phyloP scores from a whole-genome alignment of 108 stramenopile species.

The Cyclotella sp. region DNA sequence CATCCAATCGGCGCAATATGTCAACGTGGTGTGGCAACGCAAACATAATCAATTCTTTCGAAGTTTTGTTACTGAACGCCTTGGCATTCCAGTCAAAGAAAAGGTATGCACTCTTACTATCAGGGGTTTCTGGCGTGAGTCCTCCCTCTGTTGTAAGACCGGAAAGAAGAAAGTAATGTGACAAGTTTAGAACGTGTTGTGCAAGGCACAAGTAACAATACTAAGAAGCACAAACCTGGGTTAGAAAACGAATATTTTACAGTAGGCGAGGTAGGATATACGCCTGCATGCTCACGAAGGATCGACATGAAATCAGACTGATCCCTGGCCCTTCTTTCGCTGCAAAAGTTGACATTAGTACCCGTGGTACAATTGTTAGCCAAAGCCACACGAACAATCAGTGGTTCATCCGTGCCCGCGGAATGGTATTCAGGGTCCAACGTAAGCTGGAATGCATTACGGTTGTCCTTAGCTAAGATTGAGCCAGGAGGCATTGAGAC shows the following conservation, averaged over 20 bases:
- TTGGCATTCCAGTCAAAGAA: slow-evolving; percentile 49
- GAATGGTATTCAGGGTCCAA: slow-evolving; percentile 4
- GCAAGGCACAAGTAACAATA: neutral
- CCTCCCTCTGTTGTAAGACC: slow-evolving; percentile 3
- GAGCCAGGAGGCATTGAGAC: slow-evolving; percentile 60
- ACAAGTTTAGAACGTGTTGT: neutral
- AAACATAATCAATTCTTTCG: slow-evolving; percentile 59
- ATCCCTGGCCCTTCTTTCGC: slow-evolving; percentile 48
- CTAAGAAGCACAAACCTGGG: slow-evolving; percentile 7
- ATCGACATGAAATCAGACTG: slow-evolving; percentile 59
- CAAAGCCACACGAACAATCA: slow-evolving; percentile 81
- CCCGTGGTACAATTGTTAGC: slow-evolving; percentile 82
- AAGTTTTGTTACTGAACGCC: slow-evolving; percentile 36
- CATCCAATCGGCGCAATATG: slow-evolving; percentile 36
- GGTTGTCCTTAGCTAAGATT: slow-evolving; percentile 19
- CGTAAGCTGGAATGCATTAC: slow-evolving; percentile 37
- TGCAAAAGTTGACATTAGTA: slow-evolving; percentile 63
- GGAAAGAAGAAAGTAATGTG: neutral
- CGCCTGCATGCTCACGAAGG: slow-evolving; percentile 65
- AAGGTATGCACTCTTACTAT: slow-evolving; percentile 37
- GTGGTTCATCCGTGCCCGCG: slow-evolving; percentile 27
- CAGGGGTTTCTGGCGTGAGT: slow-evolving; percentile 35
- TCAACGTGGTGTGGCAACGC: slow-evolving; percentile 81
- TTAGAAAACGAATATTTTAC: slow-evolving; percentile 63
- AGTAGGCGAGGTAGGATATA: slow-evolving; percentile 67